Conservation (phyloP, 371 early-diverging fungal species). For the Mucor indicus region DNA sequence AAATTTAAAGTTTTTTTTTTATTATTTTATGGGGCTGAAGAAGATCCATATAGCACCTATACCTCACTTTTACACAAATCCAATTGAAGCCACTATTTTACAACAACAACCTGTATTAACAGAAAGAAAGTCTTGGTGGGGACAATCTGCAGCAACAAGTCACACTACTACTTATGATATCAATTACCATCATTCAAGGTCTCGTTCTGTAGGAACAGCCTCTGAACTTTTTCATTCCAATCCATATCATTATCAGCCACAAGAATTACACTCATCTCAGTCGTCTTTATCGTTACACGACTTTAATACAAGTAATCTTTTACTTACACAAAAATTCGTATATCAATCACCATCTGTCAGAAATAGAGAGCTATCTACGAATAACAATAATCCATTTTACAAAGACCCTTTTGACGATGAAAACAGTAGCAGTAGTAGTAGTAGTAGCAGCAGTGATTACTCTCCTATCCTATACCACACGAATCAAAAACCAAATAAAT, state of each 20-base stretch:
- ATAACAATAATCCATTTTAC: too few species aligned
- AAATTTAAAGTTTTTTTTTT: not conserved
- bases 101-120: too few species aligned
- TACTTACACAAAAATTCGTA: constrained; percentile 41
- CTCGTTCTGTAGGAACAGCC: constrained; percentile 29
- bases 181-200: constrained; percentile 32
- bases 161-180: too few species aligned
- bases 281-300: constrained; percentile 28
- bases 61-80: constrained; percentile 34
- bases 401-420: not conserved
- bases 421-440: not conserved
- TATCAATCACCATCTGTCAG: constrained; percentile 31
- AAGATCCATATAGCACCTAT: constrained; percentile 29
- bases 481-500: constrained; percentile 29
- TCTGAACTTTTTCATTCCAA: constrained; percentile 11
- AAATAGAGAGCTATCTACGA: too few species aligned
- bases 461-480: not conserved
- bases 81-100: too few species aligned
- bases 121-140: too few species aligned
- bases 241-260: not conserved
- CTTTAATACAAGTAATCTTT: constrained; percentile 18
- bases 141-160: too few species aligned
- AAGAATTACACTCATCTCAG: constrained; percentile 8
- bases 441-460: not conserved
- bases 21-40: not conserved